These are phyloP conservation scores for Dimocarpus longan DNA, from an alignment of 345 rosid genomes.

Conservation along the genomic window DNA sequence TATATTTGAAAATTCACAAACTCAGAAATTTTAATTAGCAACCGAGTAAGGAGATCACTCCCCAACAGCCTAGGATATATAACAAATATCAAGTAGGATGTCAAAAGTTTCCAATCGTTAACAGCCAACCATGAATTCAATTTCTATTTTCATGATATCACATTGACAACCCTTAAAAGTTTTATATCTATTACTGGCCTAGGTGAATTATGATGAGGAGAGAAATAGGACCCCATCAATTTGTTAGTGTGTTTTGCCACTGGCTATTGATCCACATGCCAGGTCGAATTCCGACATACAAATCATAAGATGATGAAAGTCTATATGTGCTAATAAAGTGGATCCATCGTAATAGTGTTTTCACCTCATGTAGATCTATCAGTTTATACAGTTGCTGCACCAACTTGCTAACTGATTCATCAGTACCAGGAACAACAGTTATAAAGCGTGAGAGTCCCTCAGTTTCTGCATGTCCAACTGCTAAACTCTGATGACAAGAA, in stretches of 20 bases:
- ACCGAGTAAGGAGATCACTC: not conserved
- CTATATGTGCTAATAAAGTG: not conserved
- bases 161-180: not conserved
- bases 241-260: not conserved
- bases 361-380: constrained; percentile 64
- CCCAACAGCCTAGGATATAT: not conserved
- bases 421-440: constrained; percentile 66
- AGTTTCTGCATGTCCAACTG: constrained; percentile 63
- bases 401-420: constrained; percentile 67
- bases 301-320: constrained; percentile 1
- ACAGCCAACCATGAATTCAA: not conserved
- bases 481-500: constrained; percentile 57
- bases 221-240: too few relatives aligned
- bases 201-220: not conserved
- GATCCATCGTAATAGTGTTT: constrained; percentile 14
- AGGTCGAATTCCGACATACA: not conserved
- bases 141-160: not conserved
- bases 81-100: too few relatives aligned
- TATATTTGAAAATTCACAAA: not conserved
- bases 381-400: constrained; percentile 66
- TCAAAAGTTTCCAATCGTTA: too few relatives aligned
- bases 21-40: not conserved
- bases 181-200: not conserved
- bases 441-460: constrained; percentile 69
- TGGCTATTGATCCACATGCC: not conserved